Conservation (phyloP, 345 rosid genomes). For the Xanthoceras sorbifolium region DNA sequence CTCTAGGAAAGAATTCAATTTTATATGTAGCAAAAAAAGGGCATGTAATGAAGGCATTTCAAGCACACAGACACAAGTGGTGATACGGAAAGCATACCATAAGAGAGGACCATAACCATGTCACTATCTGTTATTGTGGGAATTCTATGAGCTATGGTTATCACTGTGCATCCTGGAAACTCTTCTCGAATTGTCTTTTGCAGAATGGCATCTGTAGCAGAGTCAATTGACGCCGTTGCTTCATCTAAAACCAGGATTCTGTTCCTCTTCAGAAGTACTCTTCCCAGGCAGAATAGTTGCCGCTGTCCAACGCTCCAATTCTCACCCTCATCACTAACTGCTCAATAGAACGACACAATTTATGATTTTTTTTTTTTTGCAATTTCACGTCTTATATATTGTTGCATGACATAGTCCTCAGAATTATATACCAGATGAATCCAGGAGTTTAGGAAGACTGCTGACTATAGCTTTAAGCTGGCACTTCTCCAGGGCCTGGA, state of each 20-base stretch:
- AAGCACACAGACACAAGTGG: too few species aligned
- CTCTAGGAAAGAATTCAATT: not conserved
- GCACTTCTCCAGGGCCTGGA: conserved; percentile 28
- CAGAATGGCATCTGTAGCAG: conserved; percentile 66
- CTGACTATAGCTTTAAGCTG: conserved; percentile 26
- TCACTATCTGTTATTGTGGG: conserved; percentile 74
- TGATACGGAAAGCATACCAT: conserved; percentile 40
- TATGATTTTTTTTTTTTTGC: too few species aligned
- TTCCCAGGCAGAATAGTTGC: conserved; percentile 75
- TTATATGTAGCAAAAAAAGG: too few species aligned
- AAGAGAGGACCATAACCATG: conserved; percentile 84
- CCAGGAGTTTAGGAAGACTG: conserved; percentile 22
- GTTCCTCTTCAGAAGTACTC: conserved; percentile 65
- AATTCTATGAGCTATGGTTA: conserved; percentile 75
- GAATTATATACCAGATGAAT: conserved; percentile 48
- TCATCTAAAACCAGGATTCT: conserved; percentile 64
- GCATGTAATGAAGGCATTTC: too few species aligned
- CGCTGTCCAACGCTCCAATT: conserved; percentile 86
- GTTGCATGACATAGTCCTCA: too few species aligned
- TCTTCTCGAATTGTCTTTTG: conserved; percentile 67
- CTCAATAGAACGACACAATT: not conserved
- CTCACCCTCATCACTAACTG: conserved; percentile 79
- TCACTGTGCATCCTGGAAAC: conserved; percentile 61
- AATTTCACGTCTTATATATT: too few species aligned
- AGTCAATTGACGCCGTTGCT: conserved; percentile 77